Conservation (phyloP, 768 basidiomycete genomes). For the Hysterangium stoloniferum region DNA sequence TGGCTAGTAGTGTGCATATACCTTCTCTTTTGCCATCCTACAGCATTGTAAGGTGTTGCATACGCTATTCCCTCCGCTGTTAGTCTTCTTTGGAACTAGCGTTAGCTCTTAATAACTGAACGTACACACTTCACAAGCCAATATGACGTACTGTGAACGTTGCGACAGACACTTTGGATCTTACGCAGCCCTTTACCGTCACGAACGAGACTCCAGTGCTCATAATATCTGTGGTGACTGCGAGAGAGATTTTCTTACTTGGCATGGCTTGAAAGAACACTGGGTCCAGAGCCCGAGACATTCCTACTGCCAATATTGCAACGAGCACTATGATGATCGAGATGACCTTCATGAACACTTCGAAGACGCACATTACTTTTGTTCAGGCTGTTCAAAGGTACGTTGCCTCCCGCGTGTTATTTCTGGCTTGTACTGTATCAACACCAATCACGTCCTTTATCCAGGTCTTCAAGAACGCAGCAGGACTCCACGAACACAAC, state of each 20-base stretch:
- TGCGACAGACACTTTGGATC: slow-evolving; percentile 33
- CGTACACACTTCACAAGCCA: too few species aligned
- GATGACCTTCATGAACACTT: slow-evolving; percentile 19
- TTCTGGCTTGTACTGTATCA: too few species aligned
- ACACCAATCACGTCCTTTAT: too few species aligned
- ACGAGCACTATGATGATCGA: slow-evolving; percentile 30
- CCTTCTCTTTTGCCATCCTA: too few species aligned
- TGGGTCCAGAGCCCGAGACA: slow-evolving; percentile 43
- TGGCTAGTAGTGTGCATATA: too few species aligned
- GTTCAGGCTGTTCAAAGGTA: background rate
- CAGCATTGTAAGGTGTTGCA: too few species aligned
- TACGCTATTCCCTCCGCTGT: too few species aligned
- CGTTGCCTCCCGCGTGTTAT: too few species aligned
- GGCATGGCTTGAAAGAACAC: slow-evolving; percentile 38
- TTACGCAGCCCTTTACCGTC: slow-evolving; percentile 27
- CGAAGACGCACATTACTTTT: slow-evolving; percentile 21
- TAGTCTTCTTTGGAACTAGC: too few species aligned
- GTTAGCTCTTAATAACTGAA: too few species aligned
- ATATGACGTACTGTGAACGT: slow-evolving; percentile 31
- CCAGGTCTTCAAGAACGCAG: slow-evolving; percentile 8
- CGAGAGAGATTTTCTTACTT: slow-evolving; percentile 35
- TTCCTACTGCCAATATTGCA: slow-evolving; percentile 45
- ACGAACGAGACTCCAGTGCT: slow-evolving; percentile 25
- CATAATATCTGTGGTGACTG: slow-evolving; percentile 45
- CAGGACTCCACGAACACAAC: slow-evolving; percentile 36